Evolutionary conservation across 164 flowering plant genomes (phyloP).

Genomic region (Vitis labrusca): DNA sequence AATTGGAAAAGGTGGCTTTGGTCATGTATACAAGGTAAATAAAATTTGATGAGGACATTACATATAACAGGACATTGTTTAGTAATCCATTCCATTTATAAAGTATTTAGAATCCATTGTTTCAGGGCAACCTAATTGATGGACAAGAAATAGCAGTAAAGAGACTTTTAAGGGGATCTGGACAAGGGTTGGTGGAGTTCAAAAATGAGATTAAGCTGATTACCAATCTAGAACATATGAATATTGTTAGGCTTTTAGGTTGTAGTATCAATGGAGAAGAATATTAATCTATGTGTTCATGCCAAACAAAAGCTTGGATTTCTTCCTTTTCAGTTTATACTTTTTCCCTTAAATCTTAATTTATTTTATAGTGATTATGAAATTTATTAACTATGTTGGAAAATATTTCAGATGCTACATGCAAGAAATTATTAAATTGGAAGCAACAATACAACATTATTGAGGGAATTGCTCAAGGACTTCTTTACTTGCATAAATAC

Average conservation of each 20-base stretch:
- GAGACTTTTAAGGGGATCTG: slow-evolving; percentile 10
- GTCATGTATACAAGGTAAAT: slow-evolving; percentile 20
- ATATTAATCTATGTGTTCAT: background rate
- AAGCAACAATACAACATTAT: background rate
- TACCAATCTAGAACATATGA: slow-evolving; percentile 15
- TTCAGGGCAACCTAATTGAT: slow-evolving; percentile 5
- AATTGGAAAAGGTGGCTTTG: slow-evolving; percentile 21
- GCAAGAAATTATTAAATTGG: slow-evolving; percentile 7
- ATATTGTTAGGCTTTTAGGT: background rate
- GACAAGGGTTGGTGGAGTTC: slow-evolving; percentile 18
- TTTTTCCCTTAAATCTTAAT: too few relatives aligned
- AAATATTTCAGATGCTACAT: slow-evolving; percentile 1
- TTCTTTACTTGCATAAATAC: slow-evolving; percentile 7
- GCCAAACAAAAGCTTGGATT: too few relatives aligned
- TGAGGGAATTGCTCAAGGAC: too few relatives aligned
- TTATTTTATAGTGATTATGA: too few relatives aligned
- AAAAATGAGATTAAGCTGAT: background rate
- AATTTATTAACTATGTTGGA: too few relatives aligned
- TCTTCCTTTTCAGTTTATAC: background rate
- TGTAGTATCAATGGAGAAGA: slow-evolving; percentile 12
- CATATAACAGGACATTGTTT: too few relatives aligned
- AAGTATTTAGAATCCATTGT: too few relatives aligned
- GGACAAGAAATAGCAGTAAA: slow-evolving; percentile 18
- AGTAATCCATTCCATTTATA: too few relatives aligned
- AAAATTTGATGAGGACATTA: too few relatives aligned